These are phyloP conservation scores for Purshia tridentata DNA, from an alignment of 306 rosid species.

Conservation along the genomic window DNA sequence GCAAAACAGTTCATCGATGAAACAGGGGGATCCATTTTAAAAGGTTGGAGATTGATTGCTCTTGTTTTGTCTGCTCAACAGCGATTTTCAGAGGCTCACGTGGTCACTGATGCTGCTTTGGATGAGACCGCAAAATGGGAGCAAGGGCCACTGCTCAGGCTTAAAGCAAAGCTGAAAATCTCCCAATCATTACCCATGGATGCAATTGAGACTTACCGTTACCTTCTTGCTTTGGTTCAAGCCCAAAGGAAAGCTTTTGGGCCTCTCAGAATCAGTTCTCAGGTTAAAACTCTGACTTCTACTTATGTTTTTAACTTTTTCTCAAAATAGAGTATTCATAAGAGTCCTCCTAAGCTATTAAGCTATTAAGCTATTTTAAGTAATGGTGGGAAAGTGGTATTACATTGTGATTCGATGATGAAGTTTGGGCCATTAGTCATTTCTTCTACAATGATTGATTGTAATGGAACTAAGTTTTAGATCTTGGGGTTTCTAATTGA, in stretches of 20 bases:
- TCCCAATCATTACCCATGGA: conserved; percentile 71
- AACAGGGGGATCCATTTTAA: conserved; percentile 80
- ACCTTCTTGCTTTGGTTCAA: conserved; percentile 96
- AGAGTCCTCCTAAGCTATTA: no score
- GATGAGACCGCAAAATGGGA: conserved; percentile 93
- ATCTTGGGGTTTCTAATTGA: neutral
- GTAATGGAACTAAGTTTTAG: neutral
- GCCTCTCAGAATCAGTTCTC: conserved; percentile 45
- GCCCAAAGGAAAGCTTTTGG: conserved; percentile 89
- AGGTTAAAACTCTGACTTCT: conserved; percentile 49
- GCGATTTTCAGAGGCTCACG: conserved; percentile 77
- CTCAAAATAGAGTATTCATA: neutral
- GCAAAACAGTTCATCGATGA: conserved; percentile 72
- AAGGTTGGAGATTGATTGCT: conserved; percentile 93
- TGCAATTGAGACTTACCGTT: conserved; percentile 84
- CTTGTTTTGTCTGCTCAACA: conserved; percentile 88
- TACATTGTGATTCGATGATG: neutral
- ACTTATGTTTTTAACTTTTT: neutral
- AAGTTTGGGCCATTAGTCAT: no score
- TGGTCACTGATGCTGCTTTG: conserved; percentile 88
- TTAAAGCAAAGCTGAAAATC: conserved; percentile 83
- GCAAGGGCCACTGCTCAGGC: conserved; percentile 87
- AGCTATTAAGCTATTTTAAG: neutral
- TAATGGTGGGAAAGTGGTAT: neutral
- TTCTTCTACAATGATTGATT: neutral